Evolutionary conservation across 306 rosid species (phyloP).

Genomic region (Citrullus amarus): DNA sequence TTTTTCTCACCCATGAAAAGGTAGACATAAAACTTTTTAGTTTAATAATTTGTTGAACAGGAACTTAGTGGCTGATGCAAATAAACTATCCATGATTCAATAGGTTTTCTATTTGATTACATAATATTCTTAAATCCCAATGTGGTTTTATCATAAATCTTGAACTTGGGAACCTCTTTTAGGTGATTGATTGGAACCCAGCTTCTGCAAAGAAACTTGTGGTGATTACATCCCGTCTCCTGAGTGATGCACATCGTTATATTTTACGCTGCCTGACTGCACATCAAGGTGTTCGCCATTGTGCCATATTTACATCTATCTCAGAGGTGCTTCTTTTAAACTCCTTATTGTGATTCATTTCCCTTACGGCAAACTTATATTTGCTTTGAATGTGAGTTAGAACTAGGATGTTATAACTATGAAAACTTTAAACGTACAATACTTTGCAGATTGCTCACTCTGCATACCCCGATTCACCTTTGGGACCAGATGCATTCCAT

Average conservation of each 20-base stretch:
- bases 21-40: background rate
- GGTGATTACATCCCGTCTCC: conserved; percentile 56
- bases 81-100: background rate
- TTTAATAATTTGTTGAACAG: background rate
- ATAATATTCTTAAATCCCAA: background rate
- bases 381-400: background rate
- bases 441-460: conserved; percentile 64
- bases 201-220: conserved; percentile 40
- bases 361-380: background rate
- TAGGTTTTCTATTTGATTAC: background rate
- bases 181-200: conserved; percentile 76
- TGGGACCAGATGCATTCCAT: conserved; percentile 89
- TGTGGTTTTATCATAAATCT: conserved; percentile 1
- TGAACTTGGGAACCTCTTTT: conserved; percentile 9
- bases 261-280: conserved; percentile 73
- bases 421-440: background rate
- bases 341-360: background rate
- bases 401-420: background rate
- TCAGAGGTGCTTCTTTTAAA: conserved; percentile 59
- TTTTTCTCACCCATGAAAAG: background rate
- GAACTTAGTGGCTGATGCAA: background rate
- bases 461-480: conserved; percentile 74
- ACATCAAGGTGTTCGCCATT: conserved; percentile 51
- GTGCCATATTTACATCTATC: conserved; percentile 65
- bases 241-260: conserved; percentile 88